Base-by-base conservation (phyloP, 768 basidiomycete species). In the Calocybe cyanea region DNA sequence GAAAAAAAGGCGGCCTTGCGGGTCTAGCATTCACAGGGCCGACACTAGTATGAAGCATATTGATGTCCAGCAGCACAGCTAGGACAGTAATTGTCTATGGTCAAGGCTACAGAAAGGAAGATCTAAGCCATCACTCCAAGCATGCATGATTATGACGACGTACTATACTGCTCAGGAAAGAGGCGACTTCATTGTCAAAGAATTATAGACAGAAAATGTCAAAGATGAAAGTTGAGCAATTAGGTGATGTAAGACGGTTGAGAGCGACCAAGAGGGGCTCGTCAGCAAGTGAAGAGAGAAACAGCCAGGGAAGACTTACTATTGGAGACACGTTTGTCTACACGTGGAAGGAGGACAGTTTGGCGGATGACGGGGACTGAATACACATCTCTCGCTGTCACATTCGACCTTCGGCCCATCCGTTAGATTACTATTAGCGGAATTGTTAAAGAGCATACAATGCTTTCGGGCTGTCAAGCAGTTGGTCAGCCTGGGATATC, bases 341-440 rank as follows among this genome's bases (percentile, higher is more conserved):
- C 80, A 83, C 1, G 23, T 23, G 0, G 74, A 75, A 6, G 60
- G 67, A 0, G 47, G 57, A 43, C 79, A 80, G 28, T 55, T 59
- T 1, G 46, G 46, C 0, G 76, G 75, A 50, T 82, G 81, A 43
- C 61, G 65, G 0, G 78, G 70, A 41, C 80, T 81, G 55, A 81
- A 80, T 38, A 48, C 54, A 62, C 82, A 83, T 36, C 63, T 64
- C 24, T 52, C 49, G 45, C 59, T 66, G 9, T 70, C 64, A 59
- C 80, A 81, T 32, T 56, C 49, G 34, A 79, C 60, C 80, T 81
- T 57, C 31, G n/a, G 19, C n/a, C 15, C 37, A 17, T n/a, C 6
- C 17, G 34, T 35, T 35, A 35, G 14, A 5, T 18, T 14, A 8
- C 17, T 6, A 14, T 7, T 7, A 36, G 17, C 41, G 54, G 49